phyloP scores from a whole-genome alignment of 345 rosid species.

The Brassica rapa region DNA sequence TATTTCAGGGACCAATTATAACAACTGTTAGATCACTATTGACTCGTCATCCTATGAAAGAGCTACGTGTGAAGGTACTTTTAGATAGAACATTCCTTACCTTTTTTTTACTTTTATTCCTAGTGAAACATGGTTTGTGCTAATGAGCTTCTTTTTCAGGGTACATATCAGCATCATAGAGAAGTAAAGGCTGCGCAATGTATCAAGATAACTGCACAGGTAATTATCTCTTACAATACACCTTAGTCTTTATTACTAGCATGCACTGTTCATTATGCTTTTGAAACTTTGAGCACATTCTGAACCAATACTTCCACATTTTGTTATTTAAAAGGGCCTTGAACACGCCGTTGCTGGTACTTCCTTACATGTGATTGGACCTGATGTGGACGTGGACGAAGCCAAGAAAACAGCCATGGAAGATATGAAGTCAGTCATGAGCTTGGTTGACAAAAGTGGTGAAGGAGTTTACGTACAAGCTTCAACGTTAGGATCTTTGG shows the following conservation, averaged over 20 bases:
- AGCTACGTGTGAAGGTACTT: constrained; percentile 85
- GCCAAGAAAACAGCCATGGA: constrained; percentile 49
- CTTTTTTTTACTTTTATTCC: background rate
- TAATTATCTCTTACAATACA: constrained; percentile 23
- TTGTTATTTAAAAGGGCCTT: constrained; percentile 57
- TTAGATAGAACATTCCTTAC: background rate
- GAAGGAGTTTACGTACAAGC: constrained; percentile 97
- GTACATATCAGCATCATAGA: constrained; percentile 78
- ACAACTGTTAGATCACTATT: constrained; percentile 80
- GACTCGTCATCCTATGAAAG: constrained; percentile 99
- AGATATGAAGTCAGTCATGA: constrained; percentile 85
- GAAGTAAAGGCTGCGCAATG: constrained; percentile 94
- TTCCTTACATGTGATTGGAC: constrained; percentile 71
- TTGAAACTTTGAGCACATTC: constrained; percentile 14
- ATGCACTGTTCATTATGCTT: constrained; percentile 1
- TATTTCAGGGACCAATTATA: constrained; percentile 69
- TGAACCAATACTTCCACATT: constrained; percentile 7
- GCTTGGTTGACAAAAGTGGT: constrained; percentile 78
- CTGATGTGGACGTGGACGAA: constrained; percentile 76
- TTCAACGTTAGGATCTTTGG: constrained; percentile 91
- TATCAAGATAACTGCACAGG: constrained; percentile 92
- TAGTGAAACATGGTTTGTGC: constrained; percentile 22
- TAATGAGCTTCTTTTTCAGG: constrained; percentile 53
- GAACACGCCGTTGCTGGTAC: constrained; percentile 98
- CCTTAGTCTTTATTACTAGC: background rate